These are phyloP conservation scores for Aphanomyces astaci DNA, from an alignment of 352 stramenopile genomes.

Conservation along the genomic window DNA sequence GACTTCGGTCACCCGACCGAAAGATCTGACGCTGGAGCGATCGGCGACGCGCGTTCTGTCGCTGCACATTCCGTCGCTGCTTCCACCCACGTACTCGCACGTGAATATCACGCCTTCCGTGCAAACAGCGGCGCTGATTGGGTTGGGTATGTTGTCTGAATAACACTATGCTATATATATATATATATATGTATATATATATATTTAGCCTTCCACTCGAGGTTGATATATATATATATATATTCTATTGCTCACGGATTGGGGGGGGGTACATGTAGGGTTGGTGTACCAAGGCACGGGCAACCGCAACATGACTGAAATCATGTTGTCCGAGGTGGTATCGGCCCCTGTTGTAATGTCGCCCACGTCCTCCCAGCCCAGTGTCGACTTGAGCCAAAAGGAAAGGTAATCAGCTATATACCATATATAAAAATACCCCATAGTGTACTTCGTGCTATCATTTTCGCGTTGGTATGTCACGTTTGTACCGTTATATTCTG, in stretches of 20 bases:
- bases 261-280: too few relatives aligned
- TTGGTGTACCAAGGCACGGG: constrained; percentile 90
- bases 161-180: background rate
- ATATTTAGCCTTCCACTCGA: too few relatives aligned
- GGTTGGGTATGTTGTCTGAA: constrained; percentile 75
- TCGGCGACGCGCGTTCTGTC: constrained; percentile 97
- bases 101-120: constrained; percentile 94
- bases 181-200: too few relatives aligned
- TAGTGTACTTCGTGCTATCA: too few relatives aligned
- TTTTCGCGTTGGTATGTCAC: too few relatives aligned
- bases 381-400: constrained; percentile 3
- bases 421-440: too few relatives aligned
- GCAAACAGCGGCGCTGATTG: constrained; percentile 92
- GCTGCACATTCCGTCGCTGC: constrained; percentile 94
- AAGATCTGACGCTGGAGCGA: constrained; percentile 53
- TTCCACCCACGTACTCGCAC: constrained; percentile 90
- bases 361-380: constrained; percentile 23
- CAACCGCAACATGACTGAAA: constrained; percentile 96
- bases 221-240: too few relatives aligned
- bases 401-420: too few relatives aligned
- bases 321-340: constrained; percentile 95
- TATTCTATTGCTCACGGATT: too few relatives aligned
- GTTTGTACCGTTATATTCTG: background rate
- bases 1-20: constrained; percentile 52
- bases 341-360: constrained; percentile 28